Conservation (phyloP, 495 filamentous ascomycete genomes). For the Penicillium waksmanii region DNA sequence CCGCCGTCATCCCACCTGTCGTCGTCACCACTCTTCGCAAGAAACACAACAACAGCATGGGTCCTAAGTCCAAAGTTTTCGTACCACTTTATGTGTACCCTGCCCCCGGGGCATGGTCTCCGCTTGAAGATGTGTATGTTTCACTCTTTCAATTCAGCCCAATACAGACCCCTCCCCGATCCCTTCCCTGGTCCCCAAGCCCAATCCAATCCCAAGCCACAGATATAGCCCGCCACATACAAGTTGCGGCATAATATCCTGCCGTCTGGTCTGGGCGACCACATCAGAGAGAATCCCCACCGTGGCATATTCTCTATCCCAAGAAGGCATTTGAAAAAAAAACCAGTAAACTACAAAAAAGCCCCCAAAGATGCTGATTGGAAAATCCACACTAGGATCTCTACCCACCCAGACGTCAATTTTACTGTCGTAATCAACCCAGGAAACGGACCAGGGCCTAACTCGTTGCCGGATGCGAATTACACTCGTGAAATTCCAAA, state of each 20-base stretch:
- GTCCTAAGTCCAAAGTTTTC: constrained; percentile 49
- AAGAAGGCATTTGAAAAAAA: constrained; percentile 17
- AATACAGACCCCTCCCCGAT: constrained; percentile 13
- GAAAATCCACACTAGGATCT: constrained; percentile 37
- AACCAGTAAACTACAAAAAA: constrained; percentile 8
- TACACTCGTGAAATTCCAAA: constrained; percentile 53
- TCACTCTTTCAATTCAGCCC: constrained; percentile 24
- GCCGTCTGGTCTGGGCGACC: constrained; percentile 12
- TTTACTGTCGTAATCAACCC: constrained; percentile 62
- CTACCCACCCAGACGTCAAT: constrained; percentile 45
- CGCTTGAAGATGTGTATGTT: constrained; percentile 51
- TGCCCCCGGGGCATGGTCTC: constrained; percentile 51
- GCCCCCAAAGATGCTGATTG: constrained; percentile 1
- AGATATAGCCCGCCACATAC: constrained; percentile 23
- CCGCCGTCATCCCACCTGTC: constrained; percentile 39
- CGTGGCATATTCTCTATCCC: neutral
- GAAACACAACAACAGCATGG: constrained; percentile 42
- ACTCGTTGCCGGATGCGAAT: constrained; percentile 50
- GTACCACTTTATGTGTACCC: constrained; percentile 63
- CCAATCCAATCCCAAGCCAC: constrained; percentile 29
- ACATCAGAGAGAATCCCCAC: constrained; percentile 18
- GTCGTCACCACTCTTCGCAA: constrained; percentile 39
- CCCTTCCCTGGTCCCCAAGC: constrained; percentile 15
- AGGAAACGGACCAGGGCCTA: constrained; percentile 53
- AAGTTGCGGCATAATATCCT: constrained; percentile 6